Conservation (phyloP, 768 basidiomycete species). For the Mycena epipterygia region DNA sequence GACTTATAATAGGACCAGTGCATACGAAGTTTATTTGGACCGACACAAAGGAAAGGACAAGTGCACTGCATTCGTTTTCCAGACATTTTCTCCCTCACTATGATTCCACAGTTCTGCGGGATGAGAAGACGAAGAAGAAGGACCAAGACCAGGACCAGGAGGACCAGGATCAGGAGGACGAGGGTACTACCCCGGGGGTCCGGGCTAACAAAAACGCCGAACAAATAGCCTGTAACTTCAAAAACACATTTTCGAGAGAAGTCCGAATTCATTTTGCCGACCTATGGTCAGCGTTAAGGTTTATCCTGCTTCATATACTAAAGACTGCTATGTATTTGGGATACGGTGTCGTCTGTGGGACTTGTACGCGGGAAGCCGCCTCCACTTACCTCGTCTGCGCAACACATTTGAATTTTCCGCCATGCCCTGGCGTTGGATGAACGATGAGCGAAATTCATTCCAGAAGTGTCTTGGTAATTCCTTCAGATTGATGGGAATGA, state of each 20-base stretch:
- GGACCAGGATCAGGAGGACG: no score
- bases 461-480: no score
- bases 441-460: background rate
- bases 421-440: background rate
- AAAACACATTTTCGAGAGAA: background rate
- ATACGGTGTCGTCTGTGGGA: background rate
- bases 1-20: background rate
- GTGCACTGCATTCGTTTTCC: background rate
- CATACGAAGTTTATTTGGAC: conserved; percentile 2
- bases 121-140: background rate
- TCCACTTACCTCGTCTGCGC: no score
- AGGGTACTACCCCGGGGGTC: no score
- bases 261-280: no score
- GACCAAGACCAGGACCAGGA: no score
- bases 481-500: no score
- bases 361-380: no score
- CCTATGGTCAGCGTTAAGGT: no score
- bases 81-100: background rate
- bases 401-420: no score
- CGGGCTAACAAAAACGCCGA: no score
- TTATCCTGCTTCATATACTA: no score
- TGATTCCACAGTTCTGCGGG: background rate
- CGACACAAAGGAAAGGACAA: conserved; percentile 5
- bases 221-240: background rate
- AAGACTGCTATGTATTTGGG: background rate